Evolutionary conservation across 148 eudicot species (phyloP).

Genomic region (Camellia sinensis): DNA sequence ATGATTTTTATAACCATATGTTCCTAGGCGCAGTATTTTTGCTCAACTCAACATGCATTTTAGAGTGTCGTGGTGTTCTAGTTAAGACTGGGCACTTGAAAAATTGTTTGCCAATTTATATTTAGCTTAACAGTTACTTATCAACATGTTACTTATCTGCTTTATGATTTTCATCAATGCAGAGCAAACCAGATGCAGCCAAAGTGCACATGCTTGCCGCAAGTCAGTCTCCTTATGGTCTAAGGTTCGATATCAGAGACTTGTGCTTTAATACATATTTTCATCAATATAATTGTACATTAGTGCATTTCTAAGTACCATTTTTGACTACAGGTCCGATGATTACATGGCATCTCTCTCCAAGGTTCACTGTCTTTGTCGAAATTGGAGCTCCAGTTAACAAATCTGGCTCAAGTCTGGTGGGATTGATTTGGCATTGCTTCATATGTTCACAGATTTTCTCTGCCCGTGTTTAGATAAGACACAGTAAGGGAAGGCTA

Average conservation of each 20-base stretch:
- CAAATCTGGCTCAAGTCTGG: neutral
- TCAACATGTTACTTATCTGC: neutral
- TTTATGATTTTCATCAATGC: slow-evolving; percentile 15
- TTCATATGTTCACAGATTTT: neutral
- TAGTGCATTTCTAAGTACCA: neutral
- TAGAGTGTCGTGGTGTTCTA: neutral
- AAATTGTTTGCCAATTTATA: neutral
- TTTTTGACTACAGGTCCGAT: slow-evolving; percentile 59
- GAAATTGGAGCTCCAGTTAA: slow-evolving; percentile 62
- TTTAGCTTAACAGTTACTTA: neutral
- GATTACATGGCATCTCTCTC: slow-evolving; percentile 93
- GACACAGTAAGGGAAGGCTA: neutral
- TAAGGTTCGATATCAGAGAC: slow-evolving; percentile 42
- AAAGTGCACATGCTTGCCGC: slow-evolving; percentile 64
- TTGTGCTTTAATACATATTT: neutral
- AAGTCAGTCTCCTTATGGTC: slow-evolving; percentile 62
- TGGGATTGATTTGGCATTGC: neutral
- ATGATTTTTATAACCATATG: no score
- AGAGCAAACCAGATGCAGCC: slow-evolving; percentile 60
- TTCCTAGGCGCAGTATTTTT: no score
- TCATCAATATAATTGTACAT: neutral
- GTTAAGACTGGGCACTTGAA: neutral
- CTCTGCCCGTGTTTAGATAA: neutral
- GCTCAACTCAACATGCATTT: no score
- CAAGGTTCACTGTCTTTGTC: slow-evolving; percentile 70